A percentile compares a stretch with the other conserved stretches of the same genome.
phyloP scores from a whole-genome alignment of 176 grass and related monocot species.

The Puccinellia tenuiflora region DNA sequence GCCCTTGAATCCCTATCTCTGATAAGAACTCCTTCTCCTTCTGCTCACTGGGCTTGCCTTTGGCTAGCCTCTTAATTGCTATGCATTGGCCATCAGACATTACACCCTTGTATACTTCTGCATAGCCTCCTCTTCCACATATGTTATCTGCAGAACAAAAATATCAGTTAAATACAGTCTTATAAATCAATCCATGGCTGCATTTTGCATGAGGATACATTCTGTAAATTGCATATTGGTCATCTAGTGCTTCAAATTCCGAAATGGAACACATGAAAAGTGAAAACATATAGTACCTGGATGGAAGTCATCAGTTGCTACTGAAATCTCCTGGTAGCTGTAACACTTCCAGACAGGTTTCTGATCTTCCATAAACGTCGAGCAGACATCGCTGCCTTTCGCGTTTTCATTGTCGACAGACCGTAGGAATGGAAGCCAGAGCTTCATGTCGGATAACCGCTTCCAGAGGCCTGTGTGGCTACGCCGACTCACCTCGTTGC shows the following conservation, averaged over 20 bases:
- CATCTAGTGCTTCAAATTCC: neutral
- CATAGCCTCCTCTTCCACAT: conserved; percentile 84
- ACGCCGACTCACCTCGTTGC: conserved; percentile 39
- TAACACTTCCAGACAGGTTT: conserved; percentile 82
- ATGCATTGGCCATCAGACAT: conserved; percentile 64
- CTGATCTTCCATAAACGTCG: conserved; percentile 41
- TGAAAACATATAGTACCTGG: conserved; percentile 35
- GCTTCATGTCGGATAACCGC: conserved; percentile 60
- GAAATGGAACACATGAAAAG: neutral
- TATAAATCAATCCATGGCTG: neutral
- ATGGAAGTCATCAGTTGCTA: conserved; percentile 71
- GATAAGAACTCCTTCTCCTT: conserved; percentile 86
- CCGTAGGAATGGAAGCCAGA: conserved; percentile 59
- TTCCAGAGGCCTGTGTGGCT: conserved; percentile 57
- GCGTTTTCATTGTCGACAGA: conserved; percentile 26
- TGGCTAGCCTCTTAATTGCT: conserved; percentile 72
- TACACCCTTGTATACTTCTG: conserved; percentile 75
- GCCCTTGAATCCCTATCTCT: conserved; percentile 81
- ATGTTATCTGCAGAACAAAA: conserved; percentile 59
- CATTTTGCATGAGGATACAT: neutral
- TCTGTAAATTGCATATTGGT: neutral
- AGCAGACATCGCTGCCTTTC: conserved; percentile 46
- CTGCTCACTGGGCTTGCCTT: conserved; percentile 58
- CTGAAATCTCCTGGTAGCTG: conserved; percentile 64
- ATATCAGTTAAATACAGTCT: neutral